A percentile compares a stretch with the other conserved stretches of the same genome.
phyloP scores from a whole-genome alignment of 352 stramenopile species.

The Aphanomyces cochlioides region DNA sequence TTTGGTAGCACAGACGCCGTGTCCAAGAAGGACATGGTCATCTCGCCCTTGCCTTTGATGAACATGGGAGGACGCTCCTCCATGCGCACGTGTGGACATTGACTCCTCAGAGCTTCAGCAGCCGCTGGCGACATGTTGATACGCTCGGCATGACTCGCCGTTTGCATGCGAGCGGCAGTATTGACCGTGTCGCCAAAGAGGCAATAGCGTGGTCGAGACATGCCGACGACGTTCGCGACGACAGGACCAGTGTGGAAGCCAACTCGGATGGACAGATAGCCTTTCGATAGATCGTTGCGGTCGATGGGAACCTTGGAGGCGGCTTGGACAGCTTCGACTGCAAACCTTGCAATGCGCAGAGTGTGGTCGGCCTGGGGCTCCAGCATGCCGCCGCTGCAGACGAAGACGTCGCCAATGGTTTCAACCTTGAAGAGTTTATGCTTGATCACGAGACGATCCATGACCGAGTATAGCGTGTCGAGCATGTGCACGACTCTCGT shows the following conservation, averaged over 20 bases:
- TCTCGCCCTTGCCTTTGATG: neutral
- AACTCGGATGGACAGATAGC: neutral
- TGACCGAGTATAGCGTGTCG: slow-evolving; percentile 52
- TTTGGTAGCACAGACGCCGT: neutral
- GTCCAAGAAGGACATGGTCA: neutral
- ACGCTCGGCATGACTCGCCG: neutral
- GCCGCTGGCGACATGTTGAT: neutral
- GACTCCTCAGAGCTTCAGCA: neutral
- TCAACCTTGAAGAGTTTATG: slow-evolving; percentile 32
- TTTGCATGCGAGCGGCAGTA: neutral
- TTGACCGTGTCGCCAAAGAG: neutral
- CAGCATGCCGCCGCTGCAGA: neutral
- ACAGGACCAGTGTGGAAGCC: neutral
- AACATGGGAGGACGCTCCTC: neutral
- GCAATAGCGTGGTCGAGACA: neutral
- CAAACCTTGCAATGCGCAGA: neutral
- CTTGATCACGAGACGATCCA: slow-evolving; percentile 86
- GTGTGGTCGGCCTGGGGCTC: neutral
- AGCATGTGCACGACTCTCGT: neutral
- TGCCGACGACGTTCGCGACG: neutral
- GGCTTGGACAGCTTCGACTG: neutral
- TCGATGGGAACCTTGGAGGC: neutral
- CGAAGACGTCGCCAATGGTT: neutral
- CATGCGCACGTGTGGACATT: neutral
- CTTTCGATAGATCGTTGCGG: neutral